phyloP scores from a whole-genome alignment of 169 alveolate genomes.

The Plasmodium gonderi region DNA sequence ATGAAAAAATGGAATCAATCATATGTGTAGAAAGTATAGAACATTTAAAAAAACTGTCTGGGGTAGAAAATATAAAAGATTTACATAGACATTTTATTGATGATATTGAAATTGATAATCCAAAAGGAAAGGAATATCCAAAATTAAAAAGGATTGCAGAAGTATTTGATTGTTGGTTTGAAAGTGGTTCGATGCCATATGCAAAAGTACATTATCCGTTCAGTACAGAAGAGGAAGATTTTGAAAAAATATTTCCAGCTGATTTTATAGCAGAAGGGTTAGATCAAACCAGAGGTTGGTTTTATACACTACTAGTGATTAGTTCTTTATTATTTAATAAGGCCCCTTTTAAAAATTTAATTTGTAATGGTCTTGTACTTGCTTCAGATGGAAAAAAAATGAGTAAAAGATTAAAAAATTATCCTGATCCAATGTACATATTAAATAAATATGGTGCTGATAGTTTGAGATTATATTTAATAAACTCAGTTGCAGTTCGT shows the following conservation, averaged over 20 bases:
- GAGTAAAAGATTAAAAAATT: slow-evolving; percentile 98
- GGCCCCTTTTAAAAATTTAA: slow-evolving; percentile 95
- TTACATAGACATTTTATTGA: slow-evolving; percentile 98
- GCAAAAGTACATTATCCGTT: slow-evolving; percentile 98
- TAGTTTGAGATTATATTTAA: slow-evolving; percentile 94
- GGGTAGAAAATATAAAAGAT: slow-evolving; percentile 90
- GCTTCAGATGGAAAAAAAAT: slow-evolving; percentile 98
- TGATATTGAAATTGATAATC: slow-evolving; percentile 96
- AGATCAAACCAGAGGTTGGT: slow-evolving; percentile 99
- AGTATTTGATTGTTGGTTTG: slow-evolving; percentile 99
- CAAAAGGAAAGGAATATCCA: slow-evolving; percentile 94
- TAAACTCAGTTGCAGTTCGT: slow-evolving; percentile 97
- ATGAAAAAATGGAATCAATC: slow-evolving; percentile 94
- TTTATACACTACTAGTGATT: slow-evolving; percentile 94
- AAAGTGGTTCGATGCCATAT: slow-evolving; percentile 99
- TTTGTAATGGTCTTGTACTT: slow-evolving; percentile 96
- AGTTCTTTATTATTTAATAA: slow-evolving; percentile 93
- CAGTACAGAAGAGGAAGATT: slow-evolving; percentile 89
- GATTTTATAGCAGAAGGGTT: slow-evolving; percentile 99
- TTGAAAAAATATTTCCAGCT: slow-evolving; percentile 96
- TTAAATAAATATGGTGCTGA: slow-evolving; percentile 95
- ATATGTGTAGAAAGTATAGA: slow-evolving; percentile 95
- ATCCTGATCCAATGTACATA: slow-evolving; percentile 95
- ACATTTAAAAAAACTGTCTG: slow-evolving; percentile 85
- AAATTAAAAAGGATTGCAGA: slow-evolving; percentile 89